Evolutionary conservation across 768 basidiomycete species (phyloP).

Genomic region (Naematelia aurantialba): DNA sequence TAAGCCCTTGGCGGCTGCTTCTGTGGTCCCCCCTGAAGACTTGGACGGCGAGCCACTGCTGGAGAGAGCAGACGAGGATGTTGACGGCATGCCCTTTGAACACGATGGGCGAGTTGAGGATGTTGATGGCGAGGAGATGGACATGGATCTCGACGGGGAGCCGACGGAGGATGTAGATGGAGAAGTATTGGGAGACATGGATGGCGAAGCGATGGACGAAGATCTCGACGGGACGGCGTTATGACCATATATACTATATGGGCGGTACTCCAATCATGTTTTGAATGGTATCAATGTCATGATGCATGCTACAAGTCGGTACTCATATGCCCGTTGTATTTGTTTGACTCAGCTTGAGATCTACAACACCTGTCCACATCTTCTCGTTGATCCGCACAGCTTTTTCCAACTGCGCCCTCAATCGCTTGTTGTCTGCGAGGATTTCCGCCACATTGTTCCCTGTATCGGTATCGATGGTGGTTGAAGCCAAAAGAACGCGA

Average conservation of each 20-base stretch:
- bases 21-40: slow-evolving; percentile 15
- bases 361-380: slow-evolving; percentile 87
- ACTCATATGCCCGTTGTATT: not conserved
- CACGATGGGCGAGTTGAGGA: slow-evolving; percentile 13
- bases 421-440: slow-evolving; percentile 64
- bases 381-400: slow-evolving; percentile 88
- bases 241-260: slow-evolving; percentile 4
- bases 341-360: slow-evolving; percentile 43
- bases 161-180: slow-evolving; percentile 54
- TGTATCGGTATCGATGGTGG: slow-evolving; percentile 1
- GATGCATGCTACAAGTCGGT: slow-evolving; percentile 2
- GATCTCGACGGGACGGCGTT: slow-evolving; percentile 43
- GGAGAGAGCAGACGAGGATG: not conserved
- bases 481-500: not conserved
- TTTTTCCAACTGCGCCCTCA: slow-evolving; percentile 69
- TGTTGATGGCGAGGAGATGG: slow-evolving; percentile 55
- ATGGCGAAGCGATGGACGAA: slow-evolving; percentile 54
- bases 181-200: slow-evolving; percentile 52
- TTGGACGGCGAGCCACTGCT: not conserved
- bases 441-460: slow-evolving; percentile 57
- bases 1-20: slow-evolving; percentile 26
- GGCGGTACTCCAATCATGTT: not conserved
- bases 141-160: slow-evolving; percentile 41
- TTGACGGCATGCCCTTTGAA: slow-evolving; percentile 18
- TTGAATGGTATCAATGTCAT: slow-evolving; percentile 4